Conservation (phyloP, 768 basidiomycete species). For the Guyanaporus albipodus region DNA sequence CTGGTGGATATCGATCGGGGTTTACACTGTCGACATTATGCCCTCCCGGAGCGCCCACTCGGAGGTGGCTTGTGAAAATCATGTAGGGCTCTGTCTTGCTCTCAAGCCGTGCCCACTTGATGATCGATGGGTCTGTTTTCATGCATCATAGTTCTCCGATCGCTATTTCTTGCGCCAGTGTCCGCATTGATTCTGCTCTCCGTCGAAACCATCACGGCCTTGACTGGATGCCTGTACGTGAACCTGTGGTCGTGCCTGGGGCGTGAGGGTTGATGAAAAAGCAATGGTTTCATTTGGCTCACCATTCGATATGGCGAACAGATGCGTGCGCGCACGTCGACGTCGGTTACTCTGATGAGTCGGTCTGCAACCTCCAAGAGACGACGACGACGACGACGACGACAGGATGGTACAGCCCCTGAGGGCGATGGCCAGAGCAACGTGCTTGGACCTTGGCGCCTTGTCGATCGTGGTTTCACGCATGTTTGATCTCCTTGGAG, state of each 20-base stretch:
- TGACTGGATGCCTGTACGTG: conserved; percentile 53
- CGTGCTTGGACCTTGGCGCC: too few relatives aligned
- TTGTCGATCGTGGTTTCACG: too few relatives aligned
- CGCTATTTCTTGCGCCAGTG: conserved; percentile 9
- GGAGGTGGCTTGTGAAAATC: not conserved
- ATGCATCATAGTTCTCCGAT: not conserved
- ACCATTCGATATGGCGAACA: not conserved
- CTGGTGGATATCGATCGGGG: not conserved
- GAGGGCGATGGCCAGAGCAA: too few relatives aligned
- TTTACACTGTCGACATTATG: not conserved
- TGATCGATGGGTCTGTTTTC: not conserved
- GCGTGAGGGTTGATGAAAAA: not conserved
- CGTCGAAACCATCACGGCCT: conserved; percentile 38
- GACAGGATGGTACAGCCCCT: too few relatives aligned
- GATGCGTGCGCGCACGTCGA: not conserved
- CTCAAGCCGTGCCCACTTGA: not conserved
- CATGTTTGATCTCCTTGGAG: too few relatives aligned
- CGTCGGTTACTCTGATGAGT: not conserved
- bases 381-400: not conserved
- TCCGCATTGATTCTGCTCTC: conserved; percentile 33
- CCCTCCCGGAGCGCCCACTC: not conserved
- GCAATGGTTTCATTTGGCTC: not conserved
- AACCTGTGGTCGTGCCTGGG: not conserved
- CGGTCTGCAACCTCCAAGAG: not conserved
- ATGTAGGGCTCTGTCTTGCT: not conserved